phyloP scores from a whole-genome alignment of 768 basidiomycete species.

The Dioszegia aurantiaca region DNA sequence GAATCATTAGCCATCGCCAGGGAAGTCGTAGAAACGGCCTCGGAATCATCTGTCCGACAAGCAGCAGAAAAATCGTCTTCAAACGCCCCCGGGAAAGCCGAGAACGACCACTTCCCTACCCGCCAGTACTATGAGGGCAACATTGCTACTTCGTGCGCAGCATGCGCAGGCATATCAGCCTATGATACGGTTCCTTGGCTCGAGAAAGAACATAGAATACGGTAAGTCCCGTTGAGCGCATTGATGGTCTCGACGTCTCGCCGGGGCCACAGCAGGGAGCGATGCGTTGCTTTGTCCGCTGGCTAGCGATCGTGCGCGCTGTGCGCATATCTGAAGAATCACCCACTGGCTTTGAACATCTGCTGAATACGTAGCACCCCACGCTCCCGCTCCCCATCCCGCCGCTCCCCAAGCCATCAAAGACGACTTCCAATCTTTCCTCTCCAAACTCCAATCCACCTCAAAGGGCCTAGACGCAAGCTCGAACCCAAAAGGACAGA shows the following conservation, averaged over 20 bases:
- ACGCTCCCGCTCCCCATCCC: constrained; percentile 50
- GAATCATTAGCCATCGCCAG: too few species aligned
- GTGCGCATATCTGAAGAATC: too few species aligned
- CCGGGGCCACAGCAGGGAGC: neutral
- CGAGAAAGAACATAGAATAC: constrained; percentile 28
- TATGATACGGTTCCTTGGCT: constrained; percentile 51
- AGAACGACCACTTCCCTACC: neutral
- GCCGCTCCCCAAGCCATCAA: constrained; percentile 46
- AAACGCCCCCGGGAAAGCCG: too few species aligned
- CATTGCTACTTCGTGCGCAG: constrained; percentile 17
- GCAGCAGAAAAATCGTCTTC: too few species aligned
- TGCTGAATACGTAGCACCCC: constrained; percentile 35
- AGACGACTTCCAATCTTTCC: constrained; percentile 46
- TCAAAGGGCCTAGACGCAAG: constrained; percentile 2
- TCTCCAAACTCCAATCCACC: constrained; percentile 37
- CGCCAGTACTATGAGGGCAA: constrained; percentile 20
- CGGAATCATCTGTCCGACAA: too few species aligned
- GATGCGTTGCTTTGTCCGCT: too few species aligned
- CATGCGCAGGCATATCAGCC: constrained; percentile 41
- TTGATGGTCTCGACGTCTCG: neutral
- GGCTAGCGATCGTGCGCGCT: too few species aligned
- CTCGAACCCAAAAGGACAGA: constrained; percentile 13
- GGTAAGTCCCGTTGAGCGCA: constrained; percentile 20
- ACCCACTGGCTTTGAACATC: too few species aligned
- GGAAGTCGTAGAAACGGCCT: too few species aligned